These are phyloP conservation scores for Blastobotrys americana DNA, from an alignment of 805 yeast genomes.

Conservation along the genomic window DNA sequence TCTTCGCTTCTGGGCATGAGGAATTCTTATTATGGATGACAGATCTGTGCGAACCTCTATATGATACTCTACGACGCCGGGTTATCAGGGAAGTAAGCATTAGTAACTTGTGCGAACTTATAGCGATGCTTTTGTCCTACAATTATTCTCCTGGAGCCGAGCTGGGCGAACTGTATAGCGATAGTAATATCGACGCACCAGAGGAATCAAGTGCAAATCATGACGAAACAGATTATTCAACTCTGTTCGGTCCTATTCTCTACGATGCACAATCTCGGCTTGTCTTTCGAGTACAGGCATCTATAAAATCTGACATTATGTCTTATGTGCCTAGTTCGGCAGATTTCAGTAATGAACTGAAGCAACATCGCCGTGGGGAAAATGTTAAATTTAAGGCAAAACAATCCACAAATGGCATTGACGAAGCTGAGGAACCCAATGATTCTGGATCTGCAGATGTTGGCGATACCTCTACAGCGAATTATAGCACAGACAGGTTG, in stretches of 20 bases:
- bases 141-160: slow-evolving; percentile 17
- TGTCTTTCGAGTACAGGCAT: slow-evolving; percentile 69
- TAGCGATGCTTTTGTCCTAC: slow-evolving; percentile 55
- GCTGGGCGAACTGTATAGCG: slow-evolving; percentile 17
- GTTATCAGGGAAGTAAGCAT: slow-evolving; percentile 68
- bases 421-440: slow-evolving; percentile 3
- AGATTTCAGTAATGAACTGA: slow-evolving; percentile 49
- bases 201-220: not conserved
- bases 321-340: slow-evolving; percentile 59
- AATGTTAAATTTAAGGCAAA: too few relatives aligned
- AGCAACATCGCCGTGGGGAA: slow-evolving; percentile 28
- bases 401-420: slow-evolving; percentile 14
- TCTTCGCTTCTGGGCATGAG: slow-evolving; percentile 23
- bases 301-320: slow-evolving; percentile 60
- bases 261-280: slow-evolving; percentile 75
- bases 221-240: slow-evolving; percentile 40
- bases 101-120: slow-evolving; percentile 62
- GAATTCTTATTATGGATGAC: slow-evolving; percentile 52
- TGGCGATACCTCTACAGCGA: slow-evolving; percentile 5
- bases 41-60: slow-evolving; percentile 65
- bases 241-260: slow-evolving; percentile 60
- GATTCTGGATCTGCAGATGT: slow-evolving; percentile 1
- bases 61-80: slow-evolving; percentile 58
- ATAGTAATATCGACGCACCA: not conserved
- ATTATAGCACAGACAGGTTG: slow-evolving; percentile 19